phyloP scores from a whole-genome alignment of 2,329 filamentous ascomycete genomes.

The Fonsecaea multimorphosa region DNA sequence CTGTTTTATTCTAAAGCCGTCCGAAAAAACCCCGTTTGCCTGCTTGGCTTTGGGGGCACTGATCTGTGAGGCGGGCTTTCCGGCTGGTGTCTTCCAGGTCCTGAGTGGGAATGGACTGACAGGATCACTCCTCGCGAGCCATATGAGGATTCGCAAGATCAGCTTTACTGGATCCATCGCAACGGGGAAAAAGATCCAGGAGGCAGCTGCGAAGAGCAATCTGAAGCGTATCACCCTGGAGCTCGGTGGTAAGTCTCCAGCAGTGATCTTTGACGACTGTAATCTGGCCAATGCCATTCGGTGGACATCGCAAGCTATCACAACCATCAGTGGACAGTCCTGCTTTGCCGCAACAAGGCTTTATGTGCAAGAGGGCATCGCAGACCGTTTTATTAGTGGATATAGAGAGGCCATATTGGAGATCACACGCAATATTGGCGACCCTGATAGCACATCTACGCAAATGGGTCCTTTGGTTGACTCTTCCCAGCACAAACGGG shows the following conservation, averaged over 20 bases:
- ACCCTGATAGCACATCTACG: too few species aligned
- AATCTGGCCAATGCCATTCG: slow-evolving; percentile 44
- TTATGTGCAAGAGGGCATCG: slow-evolving; percentile 65
- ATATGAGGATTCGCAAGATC: slow-evolving; percentile 66
- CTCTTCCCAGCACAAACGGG: too few species aligned
- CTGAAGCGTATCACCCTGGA: slow-evolving; percentile 67
- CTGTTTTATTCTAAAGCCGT: slow-evolving; percentile 62
- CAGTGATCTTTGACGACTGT: slow-evolving; percentile 45
- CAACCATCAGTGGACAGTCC: slow-evolving; percentile 43
- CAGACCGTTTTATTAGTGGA: slow-evolving; percentile 62
- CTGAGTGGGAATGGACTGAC: slow-evolving; percentile 65
- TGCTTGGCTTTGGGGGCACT: slow-evolving; percentile 63
- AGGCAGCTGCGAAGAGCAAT: slow-evolving; percentile 56
- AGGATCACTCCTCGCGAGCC: slow-evolving; percentile 62
- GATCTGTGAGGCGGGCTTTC: slow-evolving; percentile 62
- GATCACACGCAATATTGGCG: slow-evolving; percentile 54
- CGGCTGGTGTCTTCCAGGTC: slow-evolving; percentile 65
- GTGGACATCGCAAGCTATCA: slow-evolving; percentile 42
- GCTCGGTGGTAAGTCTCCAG: slow-evolving; percentile 51
- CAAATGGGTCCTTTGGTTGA: too few species aligned
- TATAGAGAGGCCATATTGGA: slow-evolving; percentile 45
- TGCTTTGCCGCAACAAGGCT: slow-evolving; percentile 58
- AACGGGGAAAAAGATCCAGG: slow-evolving; percentile 66
- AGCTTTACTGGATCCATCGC: slow-evolving; percentile 66
- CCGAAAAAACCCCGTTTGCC: slow-evolving; percentile 59